Base-by-base conservation (phyloP, 768 basidiomycete species). In the Panellus pusillus region DNA sequence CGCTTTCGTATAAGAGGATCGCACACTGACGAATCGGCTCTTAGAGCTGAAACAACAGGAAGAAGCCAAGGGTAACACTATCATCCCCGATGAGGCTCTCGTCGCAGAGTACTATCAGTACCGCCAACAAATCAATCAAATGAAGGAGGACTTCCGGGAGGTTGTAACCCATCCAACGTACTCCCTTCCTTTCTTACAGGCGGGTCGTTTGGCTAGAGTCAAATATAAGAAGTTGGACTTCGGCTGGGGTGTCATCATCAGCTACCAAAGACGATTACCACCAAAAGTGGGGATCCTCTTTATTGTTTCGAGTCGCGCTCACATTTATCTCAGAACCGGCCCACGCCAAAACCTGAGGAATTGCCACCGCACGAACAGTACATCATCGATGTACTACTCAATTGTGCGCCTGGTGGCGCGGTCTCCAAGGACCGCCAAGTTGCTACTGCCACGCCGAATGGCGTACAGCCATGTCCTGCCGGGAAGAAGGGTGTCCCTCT, bases 161-260 rank as follows among this genome's bases (percentile, higher is more conserved):
- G 93, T 98, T 57, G 82, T 98, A 66, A 96, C 93, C 0, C 97
- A 98, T 65, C 97, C 97, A 3, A 88, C 85, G 2, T 98, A 98
- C 71, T 83, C 88, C n/a, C 70, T 98, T 20, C 94, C 95, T 0
- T 98, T 98, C 79, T 76, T 99, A 11, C 89, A 97, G 64, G 78
- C 86, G 18, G 97, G 97, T 28, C 86, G 97, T 4, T 76, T 98
- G n/a, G 90, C 98, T 44, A 90, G 89, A 65, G 81, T 99, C 62
- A 89, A 89, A 66, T 81, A 97, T 67, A 83, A 87, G 58, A 86
- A 89, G 36, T 73, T 86, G 13, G 90, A 99, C 70, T 98, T 96
- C 69, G 96, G 96, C 9, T 98, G 97, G 97, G 96, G 96, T 36
- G 82, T 93, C 39, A 83, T 98, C 47, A 81, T 98, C 65, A 95